phyloP scores from a whole-genome alignment of 805 yeast species.

The Ascoidea rubescens region DNA sequence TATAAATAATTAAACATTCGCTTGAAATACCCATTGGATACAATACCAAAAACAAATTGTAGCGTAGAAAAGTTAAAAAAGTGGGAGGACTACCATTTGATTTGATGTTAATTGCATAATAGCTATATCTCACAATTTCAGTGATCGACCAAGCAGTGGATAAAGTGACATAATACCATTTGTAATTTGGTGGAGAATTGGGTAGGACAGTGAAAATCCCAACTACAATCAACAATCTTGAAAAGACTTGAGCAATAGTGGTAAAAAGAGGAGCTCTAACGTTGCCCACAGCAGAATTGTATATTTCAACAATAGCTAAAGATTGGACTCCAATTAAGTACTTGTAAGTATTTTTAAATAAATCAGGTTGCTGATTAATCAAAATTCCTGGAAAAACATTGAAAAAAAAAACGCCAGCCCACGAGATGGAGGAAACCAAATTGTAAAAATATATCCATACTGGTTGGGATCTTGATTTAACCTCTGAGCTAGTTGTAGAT shows the following conservation, averaged over 20 bases:
- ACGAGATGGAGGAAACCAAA: slow-evolving; percentile 34
- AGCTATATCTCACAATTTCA: slow-evolving; percentile 83
- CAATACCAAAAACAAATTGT: slow-evolving; percentile 66
- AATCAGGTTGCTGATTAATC: slow-evolving; percentile 46
- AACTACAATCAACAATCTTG: slow-evolving; percentile 69
- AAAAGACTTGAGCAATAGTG: slow-evolving; percentile 75
- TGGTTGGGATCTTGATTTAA: slow-evolving; percentile 1
- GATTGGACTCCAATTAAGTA: slow-evolving; percentile 60
- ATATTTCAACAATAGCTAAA: slow-evolving; percentile 66
- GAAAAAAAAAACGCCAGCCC: slow-evolving; percentile 36
- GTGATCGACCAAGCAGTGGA: slow-evolving; percentile 84
- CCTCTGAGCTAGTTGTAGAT: too few species aligned
- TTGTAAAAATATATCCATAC: slow-evolving; percentile 32
- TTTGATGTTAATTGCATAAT: slow-evolving; percentile 57
- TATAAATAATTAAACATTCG: slow-evolving; percentile 57
- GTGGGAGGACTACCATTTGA: slow-evolving; percentile 39
- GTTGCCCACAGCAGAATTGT: slow-evolving; percentile 63
- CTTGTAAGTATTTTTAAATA: slow-evolving; percentile 44
- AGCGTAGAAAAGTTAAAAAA: slow-evolving; percentile 57
- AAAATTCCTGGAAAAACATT: slow-evolving; percentile 24
- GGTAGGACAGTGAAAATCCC: slow-evolving; percentile 77
- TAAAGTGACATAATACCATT: slow-evolving; percentile 52
- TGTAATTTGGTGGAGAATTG: slow-evolving; percentile 43
- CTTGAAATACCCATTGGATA: slow-evolving; percentile 91
- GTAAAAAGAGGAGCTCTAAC: slow-evolving; percentile 81